phyloP scores from a whole-genome alignment of 805 yeast species.

The Myxozyma neotropica region DNA sequence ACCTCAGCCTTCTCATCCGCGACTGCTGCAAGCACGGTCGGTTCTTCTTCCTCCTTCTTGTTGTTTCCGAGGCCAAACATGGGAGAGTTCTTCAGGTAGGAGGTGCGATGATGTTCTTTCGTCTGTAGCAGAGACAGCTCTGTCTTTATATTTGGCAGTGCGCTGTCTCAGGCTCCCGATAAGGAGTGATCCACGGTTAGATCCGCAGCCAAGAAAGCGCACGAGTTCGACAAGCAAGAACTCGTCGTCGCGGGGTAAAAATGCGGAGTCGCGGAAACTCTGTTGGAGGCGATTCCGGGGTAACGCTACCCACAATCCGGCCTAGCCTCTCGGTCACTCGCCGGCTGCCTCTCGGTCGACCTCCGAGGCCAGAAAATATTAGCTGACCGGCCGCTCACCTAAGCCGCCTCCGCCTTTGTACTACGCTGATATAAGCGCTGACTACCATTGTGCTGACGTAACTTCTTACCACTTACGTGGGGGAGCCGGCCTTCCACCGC shows the following conservation, averaged over 20 bases:
- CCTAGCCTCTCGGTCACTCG: not conserved
- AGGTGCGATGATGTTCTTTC: no score
- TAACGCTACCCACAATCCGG: no score
- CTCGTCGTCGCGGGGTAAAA: not conserved
- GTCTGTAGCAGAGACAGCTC: not conserved
- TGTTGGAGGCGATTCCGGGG: not conserved
- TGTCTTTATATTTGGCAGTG: no score
- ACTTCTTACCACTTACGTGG: not conserved
- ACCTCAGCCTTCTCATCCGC: conserved; percentile 1
- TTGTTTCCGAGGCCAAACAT: not conserved
- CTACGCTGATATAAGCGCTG: no score
- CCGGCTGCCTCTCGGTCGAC: not conserved
- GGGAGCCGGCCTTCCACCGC: not conserved
- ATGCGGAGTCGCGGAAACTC: not conserved
- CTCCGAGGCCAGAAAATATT: not conserved
- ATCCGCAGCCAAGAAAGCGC: no score
- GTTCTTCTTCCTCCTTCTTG: not conserved
- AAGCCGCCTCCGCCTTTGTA: no score
- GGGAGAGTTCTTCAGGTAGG: not conserved
- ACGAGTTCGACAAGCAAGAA: no score
- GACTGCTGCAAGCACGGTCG: not conserved
- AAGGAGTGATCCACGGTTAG: no score
- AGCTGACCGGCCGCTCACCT: no score
- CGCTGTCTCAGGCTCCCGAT: no score
- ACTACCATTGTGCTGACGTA: not conserved